phyloP scores from a whole-genome alignment of 345 rosid genomes.

The Lepidium aucheri region DNA sequence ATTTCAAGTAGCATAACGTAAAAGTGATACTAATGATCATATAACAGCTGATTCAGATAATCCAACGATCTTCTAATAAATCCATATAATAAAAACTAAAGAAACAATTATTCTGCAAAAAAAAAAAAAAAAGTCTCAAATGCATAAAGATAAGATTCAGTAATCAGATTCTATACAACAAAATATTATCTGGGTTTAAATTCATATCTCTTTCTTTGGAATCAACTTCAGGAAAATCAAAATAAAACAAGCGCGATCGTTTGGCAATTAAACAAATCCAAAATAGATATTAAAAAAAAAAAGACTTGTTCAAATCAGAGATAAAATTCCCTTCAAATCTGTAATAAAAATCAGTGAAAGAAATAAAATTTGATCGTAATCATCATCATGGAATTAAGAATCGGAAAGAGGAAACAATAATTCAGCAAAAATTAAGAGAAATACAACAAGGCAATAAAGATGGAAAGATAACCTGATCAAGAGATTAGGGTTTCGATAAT shows the following conservation, averaged over 20 bases:
- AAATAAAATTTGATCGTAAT: not conserved
- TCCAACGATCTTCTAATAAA: not conserved
- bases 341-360: too few relatives aligned
- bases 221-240: too few relatives aligned
- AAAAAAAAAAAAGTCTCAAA: not conserved
- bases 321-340: not conserved
- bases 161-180: too few relatives aligned
- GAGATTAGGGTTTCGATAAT: conserved; percentile 21
- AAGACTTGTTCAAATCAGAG: not conserved
- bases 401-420: not conserved
- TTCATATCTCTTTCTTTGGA: not conserved
- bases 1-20: not conserved
- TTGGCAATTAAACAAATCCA: not conserved
- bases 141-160: too few relatives aligned
- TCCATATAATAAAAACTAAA: not conserved
- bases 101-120: not conserved
- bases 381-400: not conserved
- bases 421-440: not conserved
- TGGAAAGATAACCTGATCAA: not conserved
- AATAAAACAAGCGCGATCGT: not conserved
- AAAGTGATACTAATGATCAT: not conserved
- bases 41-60: not conserved
- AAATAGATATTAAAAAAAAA: not conserved
- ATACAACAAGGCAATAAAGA: not conserved
- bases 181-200: not conserved